phyloP scores from a whole-genome alignment of 805 yeast species.

The Candida andamanensis region DNA sequence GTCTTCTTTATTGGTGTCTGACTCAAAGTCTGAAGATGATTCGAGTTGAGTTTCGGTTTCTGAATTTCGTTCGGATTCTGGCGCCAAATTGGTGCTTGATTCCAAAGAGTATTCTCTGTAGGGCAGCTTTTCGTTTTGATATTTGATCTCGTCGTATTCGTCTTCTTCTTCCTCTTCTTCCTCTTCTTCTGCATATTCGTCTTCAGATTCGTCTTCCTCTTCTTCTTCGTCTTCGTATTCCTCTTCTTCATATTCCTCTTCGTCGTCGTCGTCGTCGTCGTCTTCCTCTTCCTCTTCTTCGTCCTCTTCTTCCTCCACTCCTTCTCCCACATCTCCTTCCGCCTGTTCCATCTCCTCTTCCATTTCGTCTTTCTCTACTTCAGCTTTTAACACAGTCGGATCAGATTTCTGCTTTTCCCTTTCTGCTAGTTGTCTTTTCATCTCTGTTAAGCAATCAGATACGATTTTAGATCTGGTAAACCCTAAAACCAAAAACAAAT shows the following conservation, averaged over 20 bases:
- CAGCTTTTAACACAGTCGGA: no score
- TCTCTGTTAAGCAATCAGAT: no score
- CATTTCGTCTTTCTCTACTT: no score
- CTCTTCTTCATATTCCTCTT: slow-evolving; percentile 9
- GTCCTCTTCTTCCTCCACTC: slow-evolving; percentile 12
- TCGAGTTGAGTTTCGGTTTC: slow-evolving; percentile 9
- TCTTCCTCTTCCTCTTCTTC: slow-evolving; percentile 4
- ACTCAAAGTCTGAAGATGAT: slow-evolving; percentile 1
- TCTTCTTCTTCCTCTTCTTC: slow-evolving; percentile 9
- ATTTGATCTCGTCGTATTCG: slow-evolving; percentile 6
- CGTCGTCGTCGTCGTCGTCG: slow-evolving; percentile 10
- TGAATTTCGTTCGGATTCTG: slow-evolving; percentile 1
- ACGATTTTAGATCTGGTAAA: no score
- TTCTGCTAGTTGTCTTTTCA: no score
- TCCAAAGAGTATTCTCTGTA: slow-evolving; percentile 1
- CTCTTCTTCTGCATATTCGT: slow-evolving; percentile 1
- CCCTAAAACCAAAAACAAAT: no score
- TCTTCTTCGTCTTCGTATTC: slow-evolving; percentile 5
- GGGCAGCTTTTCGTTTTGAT: background rate
- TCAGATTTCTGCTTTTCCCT: no score
- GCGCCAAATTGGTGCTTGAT: background rate
- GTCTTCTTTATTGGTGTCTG: slow-evolving; percentile 23
- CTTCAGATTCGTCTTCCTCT: background rate
- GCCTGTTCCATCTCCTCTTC: no score
- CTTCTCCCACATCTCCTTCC: no score